Percentiles rank a stretch among this genome's conserved stretches.
phyloP scores from a whole-genome alignment of 805 yeast species.

The Wickerhamomyces hampshirensis region DNA sequence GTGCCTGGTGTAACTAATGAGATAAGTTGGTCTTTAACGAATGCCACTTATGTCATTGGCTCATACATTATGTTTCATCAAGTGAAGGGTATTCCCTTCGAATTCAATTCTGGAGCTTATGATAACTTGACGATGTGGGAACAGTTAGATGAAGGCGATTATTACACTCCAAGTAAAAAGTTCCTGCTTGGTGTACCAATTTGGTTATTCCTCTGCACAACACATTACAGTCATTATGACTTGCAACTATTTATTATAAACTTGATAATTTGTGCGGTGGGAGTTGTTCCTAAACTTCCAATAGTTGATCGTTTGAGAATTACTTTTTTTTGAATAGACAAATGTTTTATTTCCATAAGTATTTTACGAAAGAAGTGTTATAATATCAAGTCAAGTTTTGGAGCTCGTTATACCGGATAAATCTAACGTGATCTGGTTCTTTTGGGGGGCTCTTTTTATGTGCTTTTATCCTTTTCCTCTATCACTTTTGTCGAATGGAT shows the following conservation, averaged over 20 bases:
- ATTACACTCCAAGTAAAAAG: conserved; percentile 94
- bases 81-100: conserved; percentile 96
- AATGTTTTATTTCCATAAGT: not conserved
- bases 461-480: no score
- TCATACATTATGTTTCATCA: conserved; percentile 95
- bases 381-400: no score
- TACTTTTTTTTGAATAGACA: conserved; percentile 16
- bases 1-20: conserved; percentile 79
- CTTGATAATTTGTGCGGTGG: conserved; percentile 68
- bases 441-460: no score
- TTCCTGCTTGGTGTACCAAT: conserved; percentile 92
- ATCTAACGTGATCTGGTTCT: no score
- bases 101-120: conserved; percentile 93
- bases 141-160: conserved; percentile 91
- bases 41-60: conserved; percentile 84
- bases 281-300: conserved; percentile 90
- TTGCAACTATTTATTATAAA: conserved; percentile 73
- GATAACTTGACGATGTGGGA: conserved; percentile 99
- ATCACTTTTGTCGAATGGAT: no score
- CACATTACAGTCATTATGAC: conserved; percentile 88
- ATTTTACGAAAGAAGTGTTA: no score
- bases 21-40: conserved; percentile 91
- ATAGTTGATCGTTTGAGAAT: conserved; percentile 74
- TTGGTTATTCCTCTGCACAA: conserved; percentile 73
- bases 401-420: no score